These are phyloP conservation scores for Diutina ranongensis DNA, from an alignment of 1,139 yeast genomes.

Conservation along the genomic window DNA sequence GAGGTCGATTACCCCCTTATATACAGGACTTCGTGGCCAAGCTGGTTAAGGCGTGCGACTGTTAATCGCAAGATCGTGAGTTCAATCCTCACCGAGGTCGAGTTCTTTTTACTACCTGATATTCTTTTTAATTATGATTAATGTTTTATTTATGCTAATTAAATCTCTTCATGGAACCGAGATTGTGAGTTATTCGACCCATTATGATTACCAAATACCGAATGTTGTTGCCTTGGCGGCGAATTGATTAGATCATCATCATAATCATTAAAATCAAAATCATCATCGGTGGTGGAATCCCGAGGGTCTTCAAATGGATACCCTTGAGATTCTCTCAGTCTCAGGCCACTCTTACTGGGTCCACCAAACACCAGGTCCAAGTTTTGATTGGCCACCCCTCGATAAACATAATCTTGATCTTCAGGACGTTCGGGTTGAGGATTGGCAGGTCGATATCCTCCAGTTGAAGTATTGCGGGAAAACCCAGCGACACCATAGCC, in stretches of 20 bases:
- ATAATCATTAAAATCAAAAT: slow-evolving; percentile 3
- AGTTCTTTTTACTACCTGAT: too few species aligned
- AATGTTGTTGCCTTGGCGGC: background rate
- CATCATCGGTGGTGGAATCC: slow-evolving; percentile 8
- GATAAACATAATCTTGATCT: slow-evolving; percentile 28
- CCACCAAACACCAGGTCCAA: slow-evolving; percentile 26
- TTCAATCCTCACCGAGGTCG: slow-evolving; percentile 1
- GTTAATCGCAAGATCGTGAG: slow-evolving; percentile 1
- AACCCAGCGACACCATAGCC: slow-evolving; percentile 13
- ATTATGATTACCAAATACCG: slow-evolving; percentile 3
- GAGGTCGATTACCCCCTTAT: background rate
- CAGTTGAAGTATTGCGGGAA: slow-evolving; percentile 16
- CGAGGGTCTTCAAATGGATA: slow-evolving; percentile 10
- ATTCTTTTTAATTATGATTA: background rate
- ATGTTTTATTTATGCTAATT: slow-evolving; percentile 1
- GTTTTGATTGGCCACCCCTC: slow-evolving; percentile 38
- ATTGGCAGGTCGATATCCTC: slow-evolving; percentile 9
- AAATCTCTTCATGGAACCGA: slow-evolving; percentile 16
- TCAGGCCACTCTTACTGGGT: background rate
- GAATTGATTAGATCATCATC: slow-evolving; percentile 3
- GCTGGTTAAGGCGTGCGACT: slow-evolving; percentile 1
- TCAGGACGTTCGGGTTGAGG: slow-evolving; percentile 11
- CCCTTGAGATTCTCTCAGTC: background rate
- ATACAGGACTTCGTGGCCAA: background rate
- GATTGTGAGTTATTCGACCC: slow-evolving; percentile 14